Percentiles rank a stretch among this genome's conserved stretches.
These are phyloP conservation scores for Penicillium sp. DNA, from an alignment of 2,329 filamentous ascomycete species.

Conservation along the genomic window DNA sequence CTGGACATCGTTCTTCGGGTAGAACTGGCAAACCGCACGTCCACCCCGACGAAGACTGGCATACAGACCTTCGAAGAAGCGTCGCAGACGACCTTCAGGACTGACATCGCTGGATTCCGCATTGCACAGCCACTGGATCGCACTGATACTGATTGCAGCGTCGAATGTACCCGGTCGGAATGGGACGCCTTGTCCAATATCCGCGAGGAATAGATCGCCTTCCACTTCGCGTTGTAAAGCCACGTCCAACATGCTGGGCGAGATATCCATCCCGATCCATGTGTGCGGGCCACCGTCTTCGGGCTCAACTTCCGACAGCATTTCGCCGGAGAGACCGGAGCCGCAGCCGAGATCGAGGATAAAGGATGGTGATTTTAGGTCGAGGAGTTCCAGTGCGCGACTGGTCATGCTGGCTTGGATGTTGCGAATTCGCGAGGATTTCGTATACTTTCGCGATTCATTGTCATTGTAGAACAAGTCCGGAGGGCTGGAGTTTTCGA, in stretches of 20 bases:
- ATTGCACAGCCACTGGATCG: slow-evolving; percentile 98
- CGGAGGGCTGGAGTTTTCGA: slow-evolving; percentile 62
- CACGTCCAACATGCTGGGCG: slow-evolving; percentile 92
- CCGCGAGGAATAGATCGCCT: slow-evolving; percentile 88
- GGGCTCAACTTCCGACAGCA: slow-evolving; percentile 69
- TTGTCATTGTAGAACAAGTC: slow-evolving; percentile 97
- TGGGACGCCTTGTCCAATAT: slow-evolving; percentile 92
- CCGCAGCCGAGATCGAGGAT: slow-evolving; percentile 98
- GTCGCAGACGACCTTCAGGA: slow-evolving; percentile 69
- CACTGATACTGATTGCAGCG: slow-evolving; percentile 89
- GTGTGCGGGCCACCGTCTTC: slow-evolving; percentile 80
- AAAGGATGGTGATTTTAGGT: slow-evolving; percentile 73
- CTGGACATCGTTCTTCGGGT: slow-evolving; percentile 92
- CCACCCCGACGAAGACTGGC: slow-evolving; percentile 78
- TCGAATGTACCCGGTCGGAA: slow-evolving; percentile 92
- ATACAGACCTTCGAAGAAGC: slow-evolving; percentile 94
- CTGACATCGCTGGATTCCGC: slow-evolving; percentile 84
- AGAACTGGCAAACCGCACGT: slow-evolving; percentile 93
- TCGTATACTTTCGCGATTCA: slow-evolving; percentile 97
- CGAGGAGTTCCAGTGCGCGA: slow-evolving; percentile 86
- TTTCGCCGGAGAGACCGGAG: slow-evolving; percentile 90
- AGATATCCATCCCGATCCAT: slow-evolving; percentile 98
- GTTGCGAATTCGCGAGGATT: slow-evolving; percentile 88
- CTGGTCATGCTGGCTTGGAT: slow-evolving; percentile 95
- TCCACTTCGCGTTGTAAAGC: slow-evolving; percentile 89